These are phyloP conservation scores for Ettlia oleoabundans DNA, from an alignment of 139 green algal species.

Conservation along the genomic window DNA sequence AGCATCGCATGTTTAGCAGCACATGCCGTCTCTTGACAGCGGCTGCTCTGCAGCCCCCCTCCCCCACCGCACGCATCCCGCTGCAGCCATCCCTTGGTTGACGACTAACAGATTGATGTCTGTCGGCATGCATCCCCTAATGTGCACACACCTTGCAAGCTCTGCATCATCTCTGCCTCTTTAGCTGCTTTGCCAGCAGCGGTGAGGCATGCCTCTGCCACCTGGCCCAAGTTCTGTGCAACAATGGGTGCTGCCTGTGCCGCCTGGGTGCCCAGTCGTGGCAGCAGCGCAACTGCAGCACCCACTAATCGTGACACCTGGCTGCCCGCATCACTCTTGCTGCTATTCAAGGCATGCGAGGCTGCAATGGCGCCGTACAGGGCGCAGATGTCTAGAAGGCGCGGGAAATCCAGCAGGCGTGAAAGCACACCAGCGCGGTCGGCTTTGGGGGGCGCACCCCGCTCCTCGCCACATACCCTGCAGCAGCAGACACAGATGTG, in stretches of 20 bases:
- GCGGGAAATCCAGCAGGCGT: slow-evolving; percentile 23
- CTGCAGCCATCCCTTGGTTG: no score
- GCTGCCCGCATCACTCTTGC: not conserved
- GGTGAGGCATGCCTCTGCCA: slow-evolving; percentile 41
- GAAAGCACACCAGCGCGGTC: slow-evolving; percentile 25
- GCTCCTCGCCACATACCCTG: slow-evolving; percentile 31
- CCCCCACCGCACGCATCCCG: not conserved
- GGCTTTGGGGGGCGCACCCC: not conserved
- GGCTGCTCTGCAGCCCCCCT: no score
- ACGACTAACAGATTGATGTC: no score
- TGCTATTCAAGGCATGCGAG: no score
- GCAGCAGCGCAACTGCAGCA: slow-evolving; percentile 61
- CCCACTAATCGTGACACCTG: slow-evolving; percentile 9
- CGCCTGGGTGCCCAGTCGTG: slow-evolving; percentile 61
- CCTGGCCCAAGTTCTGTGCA: slow-evolving; percentile 62
- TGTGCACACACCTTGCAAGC: slow-evolving; percentile 41
- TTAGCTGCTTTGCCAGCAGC: not conserved
- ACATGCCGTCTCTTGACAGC: no score
- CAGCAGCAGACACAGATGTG: no score
- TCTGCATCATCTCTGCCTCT: slow-evolving; percentile 13
- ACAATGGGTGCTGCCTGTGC: slow-evolving; percentile 40
- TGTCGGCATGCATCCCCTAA: no score
- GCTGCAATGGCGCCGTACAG: slow-evolving; percentile 12
- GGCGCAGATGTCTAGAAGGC: slow-evolving; percentile 27
- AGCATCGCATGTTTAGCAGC: no score